These are phyloP conservation scores for Pleurotus pulmonarius DNA, from an alignment of 768 basidiomycete genomes.

Conservation along the genomic window DNA sequence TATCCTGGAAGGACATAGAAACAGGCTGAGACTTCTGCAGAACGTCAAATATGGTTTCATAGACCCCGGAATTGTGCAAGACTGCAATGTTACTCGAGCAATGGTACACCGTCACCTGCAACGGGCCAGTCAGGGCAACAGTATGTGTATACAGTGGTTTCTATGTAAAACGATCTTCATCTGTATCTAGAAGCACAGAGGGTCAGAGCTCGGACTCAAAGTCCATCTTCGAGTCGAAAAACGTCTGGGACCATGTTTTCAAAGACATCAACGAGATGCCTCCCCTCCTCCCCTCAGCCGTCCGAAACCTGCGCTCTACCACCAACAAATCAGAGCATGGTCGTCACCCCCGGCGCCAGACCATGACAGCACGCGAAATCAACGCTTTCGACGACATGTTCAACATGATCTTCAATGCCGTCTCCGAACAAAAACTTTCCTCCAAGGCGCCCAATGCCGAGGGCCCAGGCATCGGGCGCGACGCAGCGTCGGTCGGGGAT, in stretches of 20 bases:
- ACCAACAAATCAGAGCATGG: background rate
- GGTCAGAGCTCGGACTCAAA: constrained; percentile 15
- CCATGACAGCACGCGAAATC: constrained; percentile 67
- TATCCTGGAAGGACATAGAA: background rate
- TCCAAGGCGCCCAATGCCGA: background rate
- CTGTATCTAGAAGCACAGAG: background rate
- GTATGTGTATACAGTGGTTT: background rate
- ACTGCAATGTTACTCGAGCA: background rate
- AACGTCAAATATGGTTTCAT: constrained; percentile 3
- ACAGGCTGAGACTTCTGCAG: background rate
- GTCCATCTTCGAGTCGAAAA: constrained; percentile 26
- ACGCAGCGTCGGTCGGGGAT: constrained; percentile 25
- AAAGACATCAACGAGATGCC: constrained; percentile 33
- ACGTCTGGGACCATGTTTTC: constrained; percentile 55
- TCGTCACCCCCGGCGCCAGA: constrained; percentile 35
- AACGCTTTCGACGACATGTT: constrained; percentile 72
- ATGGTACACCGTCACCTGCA: background rate
- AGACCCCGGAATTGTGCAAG: constrained; percentile 3
- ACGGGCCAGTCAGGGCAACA: background rate
- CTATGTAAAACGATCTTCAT: background rate
- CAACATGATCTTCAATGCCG: constrained; percentile 61
- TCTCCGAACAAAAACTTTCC: constrained; percentile 26
- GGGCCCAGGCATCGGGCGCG: background rate
- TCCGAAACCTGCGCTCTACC: constrained; percentile 9
- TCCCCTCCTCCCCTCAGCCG: constrained; percentile 15